Evolutionary conservation across 2,329 filamentous ascomycete species (phyloP).

Genomic region (Neocucurbitaria cava): DNA sequence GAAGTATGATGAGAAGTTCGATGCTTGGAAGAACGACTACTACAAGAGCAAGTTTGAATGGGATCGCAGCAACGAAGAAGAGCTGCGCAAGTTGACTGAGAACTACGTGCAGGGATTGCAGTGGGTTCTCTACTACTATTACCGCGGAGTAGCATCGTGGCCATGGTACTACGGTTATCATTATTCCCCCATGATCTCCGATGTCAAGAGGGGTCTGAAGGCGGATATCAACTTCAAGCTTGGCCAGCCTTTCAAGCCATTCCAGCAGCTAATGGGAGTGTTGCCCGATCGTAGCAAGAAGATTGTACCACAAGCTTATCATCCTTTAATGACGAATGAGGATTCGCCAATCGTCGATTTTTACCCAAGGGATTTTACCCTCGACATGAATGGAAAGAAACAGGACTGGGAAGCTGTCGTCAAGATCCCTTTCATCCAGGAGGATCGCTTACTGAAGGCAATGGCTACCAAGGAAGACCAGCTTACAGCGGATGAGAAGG

Average conservation of each 20-base stretch:
- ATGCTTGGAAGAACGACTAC: conserved; percentile 92
- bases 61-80: conserved; percentile 79
- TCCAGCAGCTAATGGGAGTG: conserved; percentile 97
- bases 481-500: conserved; percentile 78
- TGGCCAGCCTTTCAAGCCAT: conserved; percentile 93
- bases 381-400: conserved; percentile 99
- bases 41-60: conserved; percentile 92
- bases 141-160: conserved; percentile 96
- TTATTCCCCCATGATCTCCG: conserved; percentile 96
- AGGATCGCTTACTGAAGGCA: conserved; percentile 80
- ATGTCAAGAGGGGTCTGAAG: conserved; percentile 85
- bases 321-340: conserved; percentile 88
- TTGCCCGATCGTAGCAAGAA: conserved; percentile 96
- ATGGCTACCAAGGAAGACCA: conserved; percentile 85
- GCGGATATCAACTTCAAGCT: conserved; percentile 92
- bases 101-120: conserved; percentile 98
- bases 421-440: conserved; percentile 98
- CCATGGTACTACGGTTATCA: conserved; percentile 98
- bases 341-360: conserved; percentile 96
- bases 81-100: conserved; percentile 82
- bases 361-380: conserved; percentile 93
- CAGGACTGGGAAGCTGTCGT: conserved; percentile 99
- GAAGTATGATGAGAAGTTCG: conserved; percentile 89
- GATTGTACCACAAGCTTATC: conserved; percentile 88
- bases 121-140: conserved; percentile 99